These are phyloP conservation scores for Bjerkandera adusta DNA, from an alignment of 1,284 basidiomycete genomes.

Conservation along the genomic window DNA sequence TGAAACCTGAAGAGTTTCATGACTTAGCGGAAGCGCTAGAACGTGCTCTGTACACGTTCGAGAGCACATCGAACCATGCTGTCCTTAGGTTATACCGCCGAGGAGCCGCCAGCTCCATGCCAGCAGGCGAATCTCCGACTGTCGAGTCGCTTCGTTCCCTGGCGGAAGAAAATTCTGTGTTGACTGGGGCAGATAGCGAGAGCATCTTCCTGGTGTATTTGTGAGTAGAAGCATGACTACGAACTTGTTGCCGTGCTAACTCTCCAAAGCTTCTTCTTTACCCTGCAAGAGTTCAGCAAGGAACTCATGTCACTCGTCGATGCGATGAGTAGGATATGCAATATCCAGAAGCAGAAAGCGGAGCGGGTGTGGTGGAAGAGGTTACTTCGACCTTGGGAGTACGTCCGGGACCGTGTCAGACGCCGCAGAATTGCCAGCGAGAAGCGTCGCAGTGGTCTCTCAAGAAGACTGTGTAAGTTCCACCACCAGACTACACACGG, in stretches of 20 bases:
- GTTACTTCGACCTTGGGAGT: slow-evolving; percentile 15
- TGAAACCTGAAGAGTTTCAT: slow-evolving; percentile 56
- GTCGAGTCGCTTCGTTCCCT: slow-evolving; percentile 28
- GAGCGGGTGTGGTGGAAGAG: slow-evolving; percentile 41
- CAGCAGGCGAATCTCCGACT: slow-evolving; percentile 35
- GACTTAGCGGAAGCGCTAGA: slow-evolving; percentile 67
- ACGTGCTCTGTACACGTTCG: slow-evolving; percentile 69
- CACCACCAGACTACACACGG: neutral
- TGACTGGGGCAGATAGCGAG: slow-evolving; percentile 52
- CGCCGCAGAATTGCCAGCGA: neutral
- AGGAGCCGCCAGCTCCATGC: slow-evolving; percentile 44
- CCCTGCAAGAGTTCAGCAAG: slow-evolving; percentile 85
- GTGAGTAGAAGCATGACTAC: no score
- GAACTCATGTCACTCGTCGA: slow-evolving; percentile 82
- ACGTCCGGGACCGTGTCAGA: slow-evolving; percentile 3
- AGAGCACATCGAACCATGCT: slow-evolving; percentile 80
- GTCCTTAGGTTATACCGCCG: slow-evolving; percentile 73
- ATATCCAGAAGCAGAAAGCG: slow-evolving; percentile 52
- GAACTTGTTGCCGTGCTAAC: no score
- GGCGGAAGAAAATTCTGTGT: slow-evolving; percentile 34
- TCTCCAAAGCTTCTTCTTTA: slow-evolving; percentile 82
- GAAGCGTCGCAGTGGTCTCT: slow-evolving; percentile 1
- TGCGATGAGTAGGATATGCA: slow-evolving; percentile 74
- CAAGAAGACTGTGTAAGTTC: slow-evolving; percentile 16
- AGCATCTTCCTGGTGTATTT: slow-evolving; percentile 88